Evolutionary conservation across 768 basidiomycete species (phyloP), one percentile per base, ranked within the genome.

Genomic region (Rossbeevera mucosa): DNA sequence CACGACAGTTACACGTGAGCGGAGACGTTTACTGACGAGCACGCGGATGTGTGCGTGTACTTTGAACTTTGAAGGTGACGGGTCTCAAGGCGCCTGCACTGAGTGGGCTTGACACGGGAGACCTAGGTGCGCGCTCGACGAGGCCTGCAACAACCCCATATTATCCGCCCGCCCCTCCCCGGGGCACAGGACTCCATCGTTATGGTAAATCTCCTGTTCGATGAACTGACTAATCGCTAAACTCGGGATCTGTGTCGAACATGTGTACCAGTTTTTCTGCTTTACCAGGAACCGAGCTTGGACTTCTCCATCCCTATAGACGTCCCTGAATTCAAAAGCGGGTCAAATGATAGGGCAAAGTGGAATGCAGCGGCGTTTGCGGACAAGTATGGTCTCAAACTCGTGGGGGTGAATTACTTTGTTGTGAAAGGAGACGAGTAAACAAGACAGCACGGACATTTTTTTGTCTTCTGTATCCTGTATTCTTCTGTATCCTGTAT

Each of bases 331-430:
- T 65, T 73, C 54, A 72, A 76, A 18, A 70, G 65, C 3, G 71
- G 69, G n/a, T 56, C 73, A 6, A 74, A 73, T 47, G 73, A 77
- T 33, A 70, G 84, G 12, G 68, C 73, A 2, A 77, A 67, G 29
- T 86, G 85, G 85, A 72, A 80, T n/a, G 78, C 76, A 4, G 54
- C 75, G 9, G 63, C 60, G 3, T 85, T 86, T 61, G 83, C 76
- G 20, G 66, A 78, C 7, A 63, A 65, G 57, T 69, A 83, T 55
- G 74, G 74, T 0, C 65, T 86, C 43, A 78, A 74, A 64, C 68
- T 84, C 5, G 81, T 85, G 18, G 85, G 80, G 12, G 80, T 74
- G 13, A 84, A 79, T 58, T 84, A 77, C 61, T 78, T 84, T 58
- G 52, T 78, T 45, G 76, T 80, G 7, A 62, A 18, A 7, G 68